Conservation (phyloP, 2,329 filamentous ascomycete genomes). For the Fusarium humuli region DNA sequence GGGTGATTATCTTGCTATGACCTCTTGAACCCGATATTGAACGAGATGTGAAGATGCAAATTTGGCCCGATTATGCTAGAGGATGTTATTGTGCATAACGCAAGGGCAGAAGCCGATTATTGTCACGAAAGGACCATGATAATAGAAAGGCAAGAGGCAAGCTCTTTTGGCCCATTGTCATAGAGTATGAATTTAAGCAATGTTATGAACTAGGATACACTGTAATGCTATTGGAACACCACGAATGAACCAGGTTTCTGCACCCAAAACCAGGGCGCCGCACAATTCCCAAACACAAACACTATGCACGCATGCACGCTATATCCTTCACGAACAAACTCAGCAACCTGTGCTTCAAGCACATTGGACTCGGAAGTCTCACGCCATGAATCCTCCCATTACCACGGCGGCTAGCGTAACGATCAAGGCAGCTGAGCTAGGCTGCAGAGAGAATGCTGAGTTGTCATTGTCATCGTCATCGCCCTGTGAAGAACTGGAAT, state of each 20-base stretch:
- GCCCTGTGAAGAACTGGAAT: background rate
- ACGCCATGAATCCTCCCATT: slow-evolving; percentile 48
- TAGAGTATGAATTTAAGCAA: slow-evolving; percentile 21
- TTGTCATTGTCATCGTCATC: slow-evolving; percentile 29
- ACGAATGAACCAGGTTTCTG: background rate
- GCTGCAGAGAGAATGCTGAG: slow-evolving; percentile 37
- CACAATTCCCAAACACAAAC: background rate
- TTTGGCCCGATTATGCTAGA: slow-evolving; percentile 3
- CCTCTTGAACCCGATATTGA: slow-evolving; percentile 33
- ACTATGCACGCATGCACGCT: background rate
- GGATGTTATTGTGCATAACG: slow-evolving; percentile 4
- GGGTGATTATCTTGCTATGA: slow-evolving; percentile 42
- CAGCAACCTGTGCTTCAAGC: background rate
- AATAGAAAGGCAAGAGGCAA: slow-evolving; percentile 1
- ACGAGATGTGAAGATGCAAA: slow-evolving; percentile 25
- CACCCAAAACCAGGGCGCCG: background rate
- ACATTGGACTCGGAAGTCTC: slow-evolving; percentile 1
- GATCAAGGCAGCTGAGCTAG: slow-evolving; percentile 35
- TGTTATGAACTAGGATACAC: slow-evolving; percentile 10
- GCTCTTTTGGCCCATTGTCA: slow-evolving; percentile 8
- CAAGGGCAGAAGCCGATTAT: background rate
- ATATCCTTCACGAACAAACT: background rate
- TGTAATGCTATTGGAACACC: slow-evolving; percentile 1
- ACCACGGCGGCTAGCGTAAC: slow-evolving; percentile 47
- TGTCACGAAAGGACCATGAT: background rate